Evolutionary conservation across 106 monocot species (phyloP), one percentile per base, ranked within the genome.

Genomic region (Allium fistulosum): DNA sequence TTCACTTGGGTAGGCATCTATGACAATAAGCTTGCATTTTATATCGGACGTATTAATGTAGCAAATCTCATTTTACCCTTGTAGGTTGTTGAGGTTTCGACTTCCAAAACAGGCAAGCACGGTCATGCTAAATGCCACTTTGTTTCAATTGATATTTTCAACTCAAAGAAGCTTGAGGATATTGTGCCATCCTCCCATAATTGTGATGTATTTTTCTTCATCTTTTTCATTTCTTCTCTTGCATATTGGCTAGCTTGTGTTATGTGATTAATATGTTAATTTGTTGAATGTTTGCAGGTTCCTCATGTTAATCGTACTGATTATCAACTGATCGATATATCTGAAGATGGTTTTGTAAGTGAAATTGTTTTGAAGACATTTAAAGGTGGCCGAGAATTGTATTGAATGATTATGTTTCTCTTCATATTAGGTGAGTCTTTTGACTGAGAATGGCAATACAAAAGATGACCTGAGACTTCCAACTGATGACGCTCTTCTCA

Each of bases 281-380:
- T 37, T 37, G 12, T 49, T 16, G 11, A 51, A 50, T 11, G 7
- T 62, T 74, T 69, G 26, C 69, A 74, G 74, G 73, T 75, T 75
- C 74, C 80, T 47, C 80, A 80, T 80, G 74, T 79, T 10, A 80
- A 64, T 10, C 80, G 80, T 55, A 80, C 74, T 28, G 74, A 80
- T 53, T 80, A 80, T 61, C 80, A 80, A 37, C 74, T 80, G 17
- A 80, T 80, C 51, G 80, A 80, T 51, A 80, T 80, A 10, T 80
- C 80, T 53, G 65, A 70, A 48, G 80, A 75, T 71, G 80, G 80
- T 17, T 80, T 80, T 75, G 80, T 80, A 71, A 59, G 74, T 69
- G 26, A 2, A 52, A 11, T 52, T 66, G 48, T 18, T 49, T 8
- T 49, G 16, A 64, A 26, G 1, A 46, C 2, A 0, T 63, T 26